Conservation (phyloP, 768 basidiomycete species). For the Pleurotus tuoliensis region DNA sequence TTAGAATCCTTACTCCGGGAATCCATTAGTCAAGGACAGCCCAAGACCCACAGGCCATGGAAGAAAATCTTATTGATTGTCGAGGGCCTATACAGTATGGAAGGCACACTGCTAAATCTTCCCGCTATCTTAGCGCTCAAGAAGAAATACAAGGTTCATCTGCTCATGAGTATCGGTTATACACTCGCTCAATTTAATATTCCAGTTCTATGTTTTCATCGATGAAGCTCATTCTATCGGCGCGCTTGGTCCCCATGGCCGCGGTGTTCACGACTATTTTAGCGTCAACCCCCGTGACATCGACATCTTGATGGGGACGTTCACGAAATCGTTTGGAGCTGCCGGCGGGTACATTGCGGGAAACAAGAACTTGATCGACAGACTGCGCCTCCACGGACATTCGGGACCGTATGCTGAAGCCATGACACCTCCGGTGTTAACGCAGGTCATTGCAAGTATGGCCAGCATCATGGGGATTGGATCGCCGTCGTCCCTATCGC, state of each 20-base stretch:
- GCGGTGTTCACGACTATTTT: slow-evolving; percentile 95
- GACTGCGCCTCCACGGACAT: slow-evolving; percentile 77
- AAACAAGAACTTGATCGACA: slow-evolving; percentile 72
- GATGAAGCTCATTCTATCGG: slow-evolving; percentile 99
- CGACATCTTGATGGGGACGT: slow-evolving; percentile 98
- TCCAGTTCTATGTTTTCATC: slow-evolving; percentile 89
- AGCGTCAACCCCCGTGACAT: slow-evolving; percentile 73
- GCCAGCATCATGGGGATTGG: slow-evolving; percentile 92
- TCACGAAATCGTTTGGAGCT: slow-evolving; percentile 93
- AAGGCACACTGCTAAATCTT: slow-evolving; percentile 88
- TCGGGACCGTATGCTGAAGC: slow-evolving; percentile 85
- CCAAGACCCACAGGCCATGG: slow-evolving; percentile 98
- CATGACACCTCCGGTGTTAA: slow-evolving; percentile 87
- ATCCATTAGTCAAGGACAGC: slow-evolving; percentile 95
- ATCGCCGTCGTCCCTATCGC: slow-evolving; percentile 28
- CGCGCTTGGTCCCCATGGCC: slow-evolving; percentile 90
- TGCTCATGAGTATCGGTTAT: background rate
- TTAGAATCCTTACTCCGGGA: slow-evolving; percentile 82
- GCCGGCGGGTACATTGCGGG: slow-evolving; percentile 95
- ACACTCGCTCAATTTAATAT: background rate
- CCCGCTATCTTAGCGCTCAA: slow-evolving; percentile 84
- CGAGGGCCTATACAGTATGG: slow-evolving; percentile 98
- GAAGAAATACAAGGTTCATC: slow-evolving; percentile 86
- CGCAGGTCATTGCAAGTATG: slow-evolving; percentile 90
- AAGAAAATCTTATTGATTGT: slow-evolving; percentile 95